These are phyloP conservation scores for Vaccinium vitisidaea DNA, from an alignment of 148 eudicot genomes.

Conservation along the genomic window DNA sequence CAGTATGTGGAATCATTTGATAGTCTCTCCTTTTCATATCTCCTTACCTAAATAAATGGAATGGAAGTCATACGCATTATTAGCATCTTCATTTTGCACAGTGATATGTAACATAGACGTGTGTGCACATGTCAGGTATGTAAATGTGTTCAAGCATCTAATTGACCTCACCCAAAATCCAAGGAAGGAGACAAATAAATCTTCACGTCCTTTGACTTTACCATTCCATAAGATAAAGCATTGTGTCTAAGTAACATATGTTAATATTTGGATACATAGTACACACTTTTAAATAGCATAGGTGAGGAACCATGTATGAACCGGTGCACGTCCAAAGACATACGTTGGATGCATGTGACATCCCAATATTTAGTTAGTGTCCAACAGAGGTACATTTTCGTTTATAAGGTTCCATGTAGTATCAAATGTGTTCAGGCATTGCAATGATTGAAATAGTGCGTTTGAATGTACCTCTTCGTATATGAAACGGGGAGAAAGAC, in stretches of 20 bases:
- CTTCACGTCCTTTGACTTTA: not conserved
- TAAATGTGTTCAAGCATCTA: not conserved
- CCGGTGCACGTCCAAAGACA: not conserved
- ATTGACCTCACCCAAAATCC: not conserved
- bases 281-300: not conserved
- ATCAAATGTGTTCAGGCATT: not conserved
- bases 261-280: not conserved
- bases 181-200: not conserved
- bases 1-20: conserved; percentile 92
- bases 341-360: not conserved
- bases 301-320: not conserved
- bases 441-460: not conserved
- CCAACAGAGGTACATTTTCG: not conserved
- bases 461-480: conserved; percentile 66
- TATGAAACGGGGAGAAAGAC: conserved; percentile 82
- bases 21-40: conserved; percentile 67
- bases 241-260: not conserved
- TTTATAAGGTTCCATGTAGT: not conserved
- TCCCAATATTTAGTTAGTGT: not conserved
- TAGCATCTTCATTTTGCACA: not conserved
- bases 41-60: conserved; percentile 55
- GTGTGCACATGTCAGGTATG: not conserved
- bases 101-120: not conserved
- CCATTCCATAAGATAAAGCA: not conserved
- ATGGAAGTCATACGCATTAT: not conserved